Evolutionary conservation across 2,329 filamentous ascomycete genomes (phyloP), one percentile per base, ranked within the genome.

Genomic region (Escovopsis sp.): DNA sequence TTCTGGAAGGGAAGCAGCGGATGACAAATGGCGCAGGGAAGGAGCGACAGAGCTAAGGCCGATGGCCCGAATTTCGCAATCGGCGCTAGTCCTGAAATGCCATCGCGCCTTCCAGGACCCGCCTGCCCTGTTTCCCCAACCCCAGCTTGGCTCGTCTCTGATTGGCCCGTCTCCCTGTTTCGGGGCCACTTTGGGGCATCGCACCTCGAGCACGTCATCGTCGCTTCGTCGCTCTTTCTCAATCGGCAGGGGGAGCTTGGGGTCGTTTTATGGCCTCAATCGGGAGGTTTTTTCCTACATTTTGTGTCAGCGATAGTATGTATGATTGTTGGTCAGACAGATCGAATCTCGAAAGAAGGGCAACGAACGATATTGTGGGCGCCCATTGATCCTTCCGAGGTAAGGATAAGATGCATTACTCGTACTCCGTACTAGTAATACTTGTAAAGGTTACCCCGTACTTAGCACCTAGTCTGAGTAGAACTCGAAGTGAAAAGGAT

Each of bases 131-230:
- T 24, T 41, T 41, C 14, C 32, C 16, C 27, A 25, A 20, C 12
- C 33, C 31, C 20, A 29, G 32, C 36, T 33, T 43, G 20, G 37
- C 43, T 24, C 42, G 44, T 5, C 13, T 37, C 40, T 51, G 49
- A 57, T 57, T 56, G 54, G 54, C 31, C 43, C 51, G 30, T 32
- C 42, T 43, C 39, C 45, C 47, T 49, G 51, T 52, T 42, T 39
- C 38, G 44, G 40, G 42, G 44, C 34, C 27, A 30, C 41, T 37
- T 35, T 32, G 39, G 42, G 39, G 48, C 54, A 51, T 56, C 52
- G 52, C 51, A 45, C 50, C 51, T 51, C 48, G 54, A 58, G 56
- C 56, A 58, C 56, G 56, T 58, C 56, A 58, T 58, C 47, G 44
- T 36, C 38, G 40, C 16, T 35, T 35, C 16, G 33, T 20, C 16